phyloP scores from a whole-genome alignment of 1,139 yeast genomes.

The Scheffersomyces titani region DNA sequence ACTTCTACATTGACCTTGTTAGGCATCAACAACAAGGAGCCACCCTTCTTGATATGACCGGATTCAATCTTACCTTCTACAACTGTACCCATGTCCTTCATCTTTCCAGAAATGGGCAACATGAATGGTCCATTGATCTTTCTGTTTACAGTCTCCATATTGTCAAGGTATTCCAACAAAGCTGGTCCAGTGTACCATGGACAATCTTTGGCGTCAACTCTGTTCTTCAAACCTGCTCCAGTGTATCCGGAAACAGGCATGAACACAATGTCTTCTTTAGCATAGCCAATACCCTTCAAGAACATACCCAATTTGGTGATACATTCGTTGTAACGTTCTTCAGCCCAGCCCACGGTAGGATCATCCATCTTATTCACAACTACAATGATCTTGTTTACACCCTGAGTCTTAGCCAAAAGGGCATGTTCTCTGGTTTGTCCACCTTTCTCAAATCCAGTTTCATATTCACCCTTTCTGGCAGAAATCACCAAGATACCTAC shows the following conservation, averaged over 20 bases:
- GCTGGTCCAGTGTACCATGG: conserved; percentile 97
- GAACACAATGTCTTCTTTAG: conserved; percentile 77
- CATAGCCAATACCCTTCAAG: conserved; percentile 89
- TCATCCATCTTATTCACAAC: conserved; percentile 99
- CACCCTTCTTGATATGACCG: conserved; percentile 85
- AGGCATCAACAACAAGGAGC: conserved; percentile 84
- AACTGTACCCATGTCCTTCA: conserved; percentile 95
- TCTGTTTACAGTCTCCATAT: conserved; percentile 79
- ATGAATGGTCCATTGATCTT: conserved; percentile 92
- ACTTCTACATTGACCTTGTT: conserved; percentile 83
- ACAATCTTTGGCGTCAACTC: conserved; percentile 67
- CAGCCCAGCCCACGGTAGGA: conserved; percentile 93
- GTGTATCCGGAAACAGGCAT: conserved; percentile 99
- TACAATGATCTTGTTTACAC: conserved; percentile 89
- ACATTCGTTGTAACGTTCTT: conserved; percentile 96
- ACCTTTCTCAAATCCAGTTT: conserved; percentile 98
- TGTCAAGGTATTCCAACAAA: conserved; percentile 83
- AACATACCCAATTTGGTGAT: conserved; percentile 73
- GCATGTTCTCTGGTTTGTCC: conserved; percentile 99
- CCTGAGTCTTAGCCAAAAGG: conserved; percentile 94
- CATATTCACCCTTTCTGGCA: conserved; percentile 99
- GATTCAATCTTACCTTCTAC: conserved; percentile 98
- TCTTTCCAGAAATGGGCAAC: conserved; percentile 93
- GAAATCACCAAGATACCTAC: conserved; percentile 95
- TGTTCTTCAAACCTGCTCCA: conserved; percentile 93